phyloP scores from a whole-genome alignment of 1,284 basidiomycete genomes.

The Acaromyces ingoldii region DNA sequence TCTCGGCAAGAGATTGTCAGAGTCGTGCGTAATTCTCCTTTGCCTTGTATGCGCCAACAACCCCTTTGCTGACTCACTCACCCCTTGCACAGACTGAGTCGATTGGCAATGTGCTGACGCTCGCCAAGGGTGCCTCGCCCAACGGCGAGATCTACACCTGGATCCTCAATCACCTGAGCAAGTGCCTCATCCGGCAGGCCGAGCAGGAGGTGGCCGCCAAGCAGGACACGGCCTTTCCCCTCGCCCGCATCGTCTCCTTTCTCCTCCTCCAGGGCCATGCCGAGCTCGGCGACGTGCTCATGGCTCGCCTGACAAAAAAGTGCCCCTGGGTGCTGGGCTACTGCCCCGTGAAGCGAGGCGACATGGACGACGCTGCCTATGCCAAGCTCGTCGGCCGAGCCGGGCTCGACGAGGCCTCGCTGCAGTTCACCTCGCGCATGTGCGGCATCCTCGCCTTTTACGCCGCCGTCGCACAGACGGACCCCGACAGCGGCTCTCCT shows the following conservation, averaged over 20 bases:
- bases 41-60: background rate
- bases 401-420: constrained; percentile 54
- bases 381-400: constrained; percentile 68
- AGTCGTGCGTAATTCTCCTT: constrained; percentile 59
- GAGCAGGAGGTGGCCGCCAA: constrained; percentile 90
- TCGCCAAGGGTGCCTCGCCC: constrained; percentile 47
- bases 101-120: constrained; percentile 59
- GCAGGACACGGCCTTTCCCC: constrained; percentile 73
- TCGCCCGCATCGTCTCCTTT: constrained; percentile 70
- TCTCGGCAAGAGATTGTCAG: constrained; percentile 65
- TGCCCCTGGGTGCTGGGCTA: constrained; percentile 59
- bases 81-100: constrained; percentile 59
- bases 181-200: constrained; percentile 83
- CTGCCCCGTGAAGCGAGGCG: constrained; percentile 49
- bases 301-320: constrained; percentile 75
- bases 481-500: constrained; percentile 8
- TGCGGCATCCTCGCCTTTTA: constrained; percentile 81
- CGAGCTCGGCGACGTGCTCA: constrained; percentile 70
- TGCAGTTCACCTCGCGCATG: constrained; percentile 71
- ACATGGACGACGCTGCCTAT: constrained; percentile 57
- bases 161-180: constrained; percentile 77
- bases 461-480: constrained; percentile 61
- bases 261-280: constrained; percentile 61
- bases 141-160: constrained; percentile 61
- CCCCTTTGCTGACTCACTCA: background rate